Percentiles rank a stretch among this genome's conserved stretches.
These are phyloP conservation scores for Eucalyptus polyanthemos DNA, from an alignment of 345 rosid genomes.

Conservation along the genomic window DNA sequence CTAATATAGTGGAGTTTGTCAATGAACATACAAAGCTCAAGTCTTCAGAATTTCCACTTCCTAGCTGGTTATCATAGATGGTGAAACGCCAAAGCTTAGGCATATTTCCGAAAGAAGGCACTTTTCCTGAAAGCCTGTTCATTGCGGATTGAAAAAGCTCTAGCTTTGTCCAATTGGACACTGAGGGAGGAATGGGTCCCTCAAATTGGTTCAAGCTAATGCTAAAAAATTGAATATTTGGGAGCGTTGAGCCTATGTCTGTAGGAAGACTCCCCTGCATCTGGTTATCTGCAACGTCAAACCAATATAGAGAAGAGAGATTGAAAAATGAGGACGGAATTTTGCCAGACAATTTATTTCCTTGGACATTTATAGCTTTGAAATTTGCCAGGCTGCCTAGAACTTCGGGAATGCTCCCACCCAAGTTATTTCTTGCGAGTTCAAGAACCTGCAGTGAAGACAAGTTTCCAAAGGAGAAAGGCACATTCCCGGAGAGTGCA, in stretches of 20 bases:
- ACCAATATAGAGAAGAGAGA: neutral
- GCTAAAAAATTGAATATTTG: neutral
- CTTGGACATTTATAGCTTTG: rapidly evolving
- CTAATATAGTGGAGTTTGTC: neutral
- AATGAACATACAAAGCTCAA: constrained; percentile 1
- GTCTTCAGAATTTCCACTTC: neutral
- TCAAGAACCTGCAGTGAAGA: neutral
- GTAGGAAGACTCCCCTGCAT: constrained; percentile 11
- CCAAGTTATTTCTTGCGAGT: neutral
- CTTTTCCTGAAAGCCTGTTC: neutral
- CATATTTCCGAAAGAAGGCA: constrained; percentile 6
- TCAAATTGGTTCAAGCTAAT: neutral
- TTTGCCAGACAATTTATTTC: neutral
- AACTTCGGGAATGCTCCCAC: neutral
- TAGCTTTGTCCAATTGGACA: neutral
- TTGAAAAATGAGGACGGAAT: constrained; percentile 15
- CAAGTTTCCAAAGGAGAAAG: neutral
- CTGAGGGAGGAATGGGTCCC: neutral
- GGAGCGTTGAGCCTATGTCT: neutral
- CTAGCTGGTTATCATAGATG: neutral
- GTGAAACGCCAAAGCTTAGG: neutral
- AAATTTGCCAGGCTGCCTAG: neutral
- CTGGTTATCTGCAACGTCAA: neutral
- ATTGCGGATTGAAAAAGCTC: neutral
- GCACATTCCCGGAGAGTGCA: neutral